These are phyloP conservation scores for Exophiala mesophila DNA, from an alignment of 2,329 filamentous ascomycete genomes.

Conservation along the genomic window DNA sequence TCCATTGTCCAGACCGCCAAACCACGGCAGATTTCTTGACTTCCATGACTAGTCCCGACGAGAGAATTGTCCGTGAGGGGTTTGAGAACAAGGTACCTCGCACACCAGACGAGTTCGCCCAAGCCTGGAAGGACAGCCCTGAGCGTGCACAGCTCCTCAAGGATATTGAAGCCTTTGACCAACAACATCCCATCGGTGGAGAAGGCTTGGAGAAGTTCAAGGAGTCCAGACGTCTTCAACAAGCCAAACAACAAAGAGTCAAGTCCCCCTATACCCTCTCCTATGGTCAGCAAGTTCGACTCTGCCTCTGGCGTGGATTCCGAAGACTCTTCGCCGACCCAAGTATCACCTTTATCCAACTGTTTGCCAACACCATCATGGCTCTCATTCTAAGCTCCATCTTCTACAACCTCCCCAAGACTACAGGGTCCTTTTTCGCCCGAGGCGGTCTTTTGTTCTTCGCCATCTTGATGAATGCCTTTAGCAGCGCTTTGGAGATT, in stretches of 20 bases:
- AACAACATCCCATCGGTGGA: constrained; percentile 40
- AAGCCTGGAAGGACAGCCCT: constrained; percentile 51
- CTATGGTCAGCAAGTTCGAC: constrained; percentile 52
- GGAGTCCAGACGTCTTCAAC: constrained; percentile 39
- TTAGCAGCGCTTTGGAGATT: constrained; percentile 63
- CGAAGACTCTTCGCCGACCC: constrained; percentile 63
- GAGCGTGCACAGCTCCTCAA: constrained; percentile 39
- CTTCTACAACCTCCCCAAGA: constrained; percentile 60
- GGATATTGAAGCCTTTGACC: constrained; percentile 43
- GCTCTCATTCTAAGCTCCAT: constrained; percentile 61
- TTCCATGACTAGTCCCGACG: constrained; percentile 60
- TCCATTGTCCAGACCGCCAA: constrained; percentile 62
- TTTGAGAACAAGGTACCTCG: constrained; percentile 61
- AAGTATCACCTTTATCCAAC: constrained; percentile 59
- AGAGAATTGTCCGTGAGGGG: constrained; percentile 54
- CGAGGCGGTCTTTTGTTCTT: constrained; percentile 63
- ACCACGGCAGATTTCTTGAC: constrained; percentile 69
- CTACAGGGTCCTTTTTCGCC: constrained; percentile 57
- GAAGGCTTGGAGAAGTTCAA: constrained; percentile 38
- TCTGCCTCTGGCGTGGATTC: constrained; percentile 57
- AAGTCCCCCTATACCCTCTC: constrained; percentile 54
- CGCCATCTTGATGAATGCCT: constrained; percentile 56
- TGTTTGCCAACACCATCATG: constrained; percentile 53
- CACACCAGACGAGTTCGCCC: constrained; percentile 65
- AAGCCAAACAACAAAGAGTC: constrained; percentile 42